These are phyloP conservation scores for Hirsutella minnesotensis DNA, from an alignment of 2,329 filamentous ascomycete species.

Conservation along the genomic window DNA sequence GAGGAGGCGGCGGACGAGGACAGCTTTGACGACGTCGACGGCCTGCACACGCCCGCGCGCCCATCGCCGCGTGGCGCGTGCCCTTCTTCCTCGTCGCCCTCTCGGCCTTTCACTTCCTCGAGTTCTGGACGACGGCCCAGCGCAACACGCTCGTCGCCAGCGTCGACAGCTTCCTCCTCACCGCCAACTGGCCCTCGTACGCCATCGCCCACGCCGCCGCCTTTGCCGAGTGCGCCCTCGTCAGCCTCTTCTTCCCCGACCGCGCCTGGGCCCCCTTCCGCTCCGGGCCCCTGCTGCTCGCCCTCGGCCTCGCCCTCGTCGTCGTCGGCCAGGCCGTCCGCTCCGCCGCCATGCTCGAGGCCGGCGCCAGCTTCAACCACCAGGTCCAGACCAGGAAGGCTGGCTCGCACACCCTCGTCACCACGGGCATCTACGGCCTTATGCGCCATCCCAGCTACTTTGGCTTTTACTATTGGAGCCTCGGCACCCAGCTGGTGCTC, in stretches of 20 bases:
- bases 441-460: constrained; percentile 89
- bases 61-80: constrained; percentile 44
- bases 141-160: constrained; percentile 68
- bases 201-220: constrained; percentile 71
- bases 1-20: no score
- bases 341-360: constrained; percentile 77
- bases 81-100: constrained; percentile 59
- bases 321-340: constrained; percentile 62
- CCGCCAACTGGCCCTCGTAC: constrained; percentile 75
- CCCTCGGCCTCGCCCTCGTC: constrained; percentile 53
- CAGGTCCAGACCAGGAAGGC: constrained; percentile 62
- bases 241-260: constrained; percentile 41
- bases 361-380: constrained; percentile 86
- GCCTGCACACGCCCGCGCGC: no score
- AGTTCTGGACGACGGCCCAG: constrained; percentile 81
- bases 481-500: constrained; percentile 86
- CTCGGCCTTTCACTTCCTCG: constrained; percentile 83
- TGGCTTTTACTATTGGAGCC: constrained; percentile 95
- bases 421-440: constrained; percentile 61
- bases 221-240: constrained; percentile 58
- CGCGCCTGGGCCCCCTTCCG: constrained; percentile 33
- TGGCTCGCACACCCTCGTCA: constrained; percentile 67
- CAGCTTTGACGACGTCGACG: no score
- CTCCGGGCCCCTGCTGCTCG: constrained; percentile 27
- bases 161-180: constrained; percentile 69